Conservation (phyloP, 179 eudicot species). For the Camellia oleifera region DNA sequence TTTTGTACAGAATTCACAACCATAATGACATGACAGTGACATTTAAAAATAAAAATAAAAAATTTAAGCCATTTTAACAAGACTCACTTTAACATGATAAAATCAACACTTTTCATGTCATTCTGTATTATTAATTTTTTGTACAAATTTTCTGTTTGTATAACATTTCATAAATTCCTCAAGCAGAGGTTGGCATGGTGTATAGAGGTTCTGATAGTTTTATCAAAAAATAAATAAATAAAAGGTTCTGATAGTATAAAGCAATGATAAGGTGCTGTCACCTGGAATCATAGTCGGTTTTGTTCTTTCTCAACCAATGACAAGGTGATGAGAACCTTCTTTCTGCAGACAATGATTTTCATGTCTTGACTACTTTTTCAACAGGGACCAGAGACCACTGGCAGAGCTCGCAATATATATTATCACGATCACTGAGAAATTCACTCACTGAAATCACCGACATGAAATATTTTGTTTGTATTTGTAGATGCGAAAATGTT, state of each 20-base stretch:
- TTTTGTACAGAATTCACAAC: too few species aligned
- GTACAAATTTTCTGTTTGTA: too few species aligned
- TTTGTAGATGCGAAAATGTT: too few species aligned
- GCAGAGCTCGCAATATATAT: neutral
- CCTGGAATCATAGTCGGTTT: slow-evolving; percentile 17
- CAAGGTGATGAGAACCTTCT: slow-evolving; percentile 20
- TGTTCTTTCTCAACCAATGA: slow-evolving; percentile 32
- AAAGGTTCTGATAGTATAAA: neutral
- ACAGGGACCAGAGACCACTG: slow-evolving; percentile 11
- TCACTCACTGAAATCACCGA: too few species aligned
- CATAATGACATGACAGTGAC: too few species aligned
- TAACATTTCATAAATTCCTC: slow-evolving; percentile 13
- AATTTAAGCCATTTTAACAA: too few species aligned
- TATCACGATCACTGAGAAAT: neutral
- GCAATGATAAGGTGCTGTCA: slow-evolving; percentile 28
- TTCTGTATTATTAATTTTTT: too few species aligned
- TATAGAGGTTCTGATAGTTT: neutral
- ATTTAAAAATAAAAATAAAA: too few species aligned
- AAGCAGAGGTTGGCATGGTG: slow-evolving; percentile 6
- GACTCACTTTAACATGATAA: too few species aligned
- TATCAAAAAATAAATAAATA: neutral
- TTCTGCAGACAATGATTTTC: slow-evolving; percentile 19
- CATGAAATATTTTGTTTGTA: too few species aligned
- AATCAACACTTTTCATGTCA: too few species aligned
- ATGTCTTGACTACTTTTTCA: slow-evolving; percentile 25